Base-by-base conservation (phyloP, 2,329 filamentous ascomycete species). In the Trematosphaeria pertusa region DNA sequence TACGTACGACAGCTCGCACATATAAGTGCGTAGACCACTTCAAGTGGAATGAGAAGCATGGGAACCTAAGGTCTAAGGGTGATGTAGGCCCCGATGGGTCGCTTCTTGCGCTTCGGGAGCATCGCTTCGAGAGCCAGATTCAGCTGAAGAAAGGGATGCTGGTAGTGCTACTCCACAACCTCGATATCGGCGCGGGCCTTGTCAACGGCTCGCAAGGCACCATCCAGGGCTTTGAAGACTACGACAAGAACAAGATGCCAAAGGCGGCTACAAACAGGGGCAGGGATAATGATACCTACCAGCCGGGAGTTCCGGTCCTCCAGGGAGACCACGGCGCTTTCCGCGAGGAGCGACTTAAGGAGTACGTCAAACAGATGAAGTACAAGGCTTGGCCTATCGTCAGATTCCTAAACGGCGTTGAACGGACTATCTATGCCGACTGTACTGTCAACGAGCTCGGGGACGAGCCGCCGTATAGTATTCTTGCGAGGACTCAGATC, bases 401-500 rank as follows among this genome's bases (percentile, higher is more conserved):
- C 2, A 54, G 58, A 0, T 87, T 86, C 50, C 67, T 75, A 20
- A 82, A 83, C 44, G 77, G 77, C 0, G 5, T 35, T 0, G 61
- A 52, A 2, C 64, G 69, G 2, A 76, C 76, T 1, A 81, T 86
- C 19, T 78, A 73, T 26, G 75, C 83, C 0, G 73, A 79, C 10
- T 84, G 80, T 58, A 72, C 74, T 8, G 64, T 81, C 20, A 75
- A 71, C 14, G 70, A 80, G 41, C 52, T 81, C 0, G 81, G 80
- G 2, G 68, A 76, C 31, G 61, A 69, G 2, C 15, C 61, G 38
- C 79, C 80, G 0, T 79, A 78, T 51, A 78, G 74, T 26, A 55
- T 79, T 1, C 60, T 86, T 0, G 72, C 73, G 1, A 74, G 85
- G n/a, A 84, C 83, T 0, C 84, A 87, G 58, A 76, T 87, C 5